Percentiles rank a stretch among this genome's conserved stretches.
These are phyloP conservation scores for Plasmopara halstedii DNA, from an alignment of 352 stramenopile genomes.

Conservation along the genomic window DNA sequence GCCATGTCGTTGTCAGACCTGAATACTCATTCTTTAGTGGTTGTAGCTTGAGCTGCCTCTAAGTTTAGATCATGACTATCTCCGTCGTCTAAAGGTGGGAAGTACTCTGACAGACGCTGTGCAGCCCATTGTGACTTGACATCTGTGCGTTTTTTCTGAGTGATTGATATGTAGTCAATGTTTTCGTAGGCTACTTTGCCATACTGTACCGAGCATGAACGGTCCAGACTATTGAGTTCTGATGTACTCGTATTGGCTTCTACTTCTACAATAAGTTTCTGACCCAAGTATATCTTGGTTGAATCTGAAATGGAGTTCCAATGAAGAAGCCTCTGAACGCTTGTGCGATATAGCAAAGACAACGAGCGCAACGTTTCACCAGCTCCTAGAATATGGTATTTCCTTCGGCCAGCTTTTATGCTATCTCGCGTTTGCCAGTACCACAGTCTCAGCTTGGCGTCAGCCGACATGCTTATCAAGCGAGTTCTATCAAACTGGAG, in stretches of 20 bases:
- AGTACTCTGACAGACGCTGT: conserved; percentile 44
- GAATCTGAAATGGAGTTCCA: conserved; percentile 70
- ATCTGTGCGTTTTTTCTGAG: conserved; percentile 44
- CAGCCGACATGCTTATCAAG: conserved; percentile 54
- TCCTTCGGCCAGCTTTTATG: conserved; percentile 36
- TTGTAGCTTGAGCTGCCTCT: conserved; percentile 10
- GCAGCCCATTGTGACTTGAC: conserved; percentile 52
- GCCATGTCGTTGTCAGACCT: conserved; percentile 20
- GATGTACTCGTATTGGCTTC: conserved; percentile 25
- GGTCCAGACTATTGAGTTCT: conserved; percentile 52
- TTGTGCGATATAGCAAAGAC: conserved; percentile 73
- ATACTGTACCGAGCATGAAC: conserved; percentile 32
- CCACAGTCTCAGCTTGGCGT: conserved; percentile 53
- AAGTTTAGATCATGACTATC: conserved; percentile 11
- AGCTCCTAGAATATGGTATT: conserved; percentile 65
- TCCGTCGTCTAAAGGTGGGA: conserved; percentile 39
- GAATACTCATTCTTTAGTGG: conserved; percentile 3
- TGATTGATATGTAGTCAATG: conserved; percentile 51
- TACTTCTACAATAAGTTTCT: conserved; percentile 68
- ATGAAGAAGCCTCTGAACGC: conserved; percentile 49
- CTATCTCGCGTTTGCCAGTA: conserved; percentile 55
- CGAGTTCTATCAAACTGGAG: conserved; percentile 67
- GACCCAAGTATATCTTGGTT: conserved; percentile 62
- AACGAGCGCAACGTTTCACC: conserved; percentile 64
- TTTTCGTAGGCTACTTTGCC: conserved; percentile 61